Base-by-base conservation (phyloP, 768 basidiomycete species). In the Kwoniella sp. region DNA sequence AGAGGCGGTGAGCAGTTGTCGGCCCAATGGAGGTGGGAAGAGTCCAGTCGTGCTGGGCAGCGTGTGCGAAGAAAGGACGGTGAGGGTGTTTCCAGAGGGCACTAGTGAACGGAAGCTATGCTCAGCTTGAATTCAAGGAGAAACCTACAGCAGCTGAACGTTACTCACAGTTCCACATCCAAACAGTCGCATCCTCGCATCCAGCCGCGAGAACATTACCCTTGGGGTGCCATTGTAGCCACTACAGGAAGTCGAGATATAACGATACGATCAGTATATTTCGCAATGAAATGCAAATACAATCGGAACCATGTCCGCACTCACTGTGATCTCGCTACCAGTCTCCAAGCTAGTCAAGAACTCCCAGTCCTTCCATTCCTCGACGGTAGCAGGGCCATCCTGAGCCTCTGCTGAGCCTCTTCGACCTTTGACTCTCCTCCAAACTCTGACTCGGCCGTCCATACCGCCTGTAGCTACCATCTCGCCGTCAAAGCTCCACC, bases 391-490 rank as follows among this genome's bases (percentile, higher is more conserved):
- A 1, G 44, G 57, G 47, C 19, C 59, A 1, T 57, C 64, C 2
- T 60, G 56, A 10, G 66, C 55, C 27, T 52, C 50, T 0, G 47
- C 55, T 6, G 50, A 46, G 7, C 27, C 36, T 25, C 48, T 46
- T n/a, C 48, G 57, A 9, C 66, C 58, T 55, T 79, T 74, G 15
- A 92, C 89, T 72, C 92, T 83, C 75, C 89, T 83, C 96, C 96
- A 99, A 65, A 99, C 82, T 65, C 94, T 84, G 40, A 97, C 88
- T 77, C 87, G 88, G 9, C 96, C 96, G 73, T 99, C 96, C 96
- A 99, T 98, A 0, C 96, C 96, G 10, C 95, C 96, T 0, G 94
- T 96, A 17, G 94, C 88, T 61, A 94, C 84, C 85, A 96, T 85
- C 81, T 96, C 89, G 1, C 96, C 96, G 77, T 98, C 95, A 0